phyloP scores from a whole-genome alignment of 371 early-diverging fungal genomes.

The Mortierella sp. region DNA sequence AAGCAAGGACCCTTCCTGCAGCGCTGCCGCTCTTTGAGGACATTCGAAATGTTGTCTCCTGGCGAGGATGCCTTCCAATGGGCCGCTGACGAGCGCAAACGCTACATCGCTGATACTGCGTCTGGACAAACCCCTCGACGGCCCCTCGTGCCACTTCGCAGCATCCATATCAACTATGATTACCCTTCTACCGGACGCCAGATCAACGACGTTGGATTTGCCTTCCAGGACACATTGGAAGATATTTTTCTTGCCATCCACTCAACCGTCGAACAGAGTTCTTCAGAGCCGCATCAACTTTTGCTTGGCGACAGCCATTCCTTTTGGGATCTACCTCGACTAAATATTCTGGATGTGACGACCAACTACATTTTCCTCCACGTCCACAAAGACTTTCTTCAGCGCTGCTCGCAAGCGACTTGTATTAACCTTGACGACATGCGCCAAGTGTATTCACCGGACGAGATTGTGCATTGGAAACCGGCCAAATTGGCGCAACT shows the following conservation, averaged over 20 bases:
- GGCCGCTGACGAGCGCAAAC: not conserved
- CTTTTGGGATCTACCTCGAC: not conserved
- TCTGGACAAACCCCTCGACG: not conserved
- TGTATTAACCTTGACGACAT: not conserved
- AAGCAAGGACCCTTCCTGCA: not conserved
- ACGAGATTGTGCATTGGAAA: not conserved
- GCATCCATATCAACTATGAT: not conserved
- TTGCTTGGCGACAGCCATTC: not conserved
- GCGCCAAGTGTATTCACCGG: not conserved
- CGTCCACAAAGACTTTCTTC: not conserved
- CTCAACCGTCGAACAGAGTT: not conserved
- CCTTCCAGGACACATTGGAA: not conserved
- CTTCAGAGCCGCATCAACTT: not conserved
- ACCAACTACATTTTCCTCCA: not conserved
- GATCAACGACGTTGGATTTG: not conserved
- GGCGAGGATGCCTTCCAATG: not conserved
- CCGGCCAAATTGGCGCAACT: not conserved
- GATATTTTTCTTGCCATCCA: not conserved
- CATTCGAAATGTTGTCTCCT: not conserved
- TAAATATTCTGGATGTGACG: not conserved
- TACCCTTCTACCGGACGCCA: not conserved
- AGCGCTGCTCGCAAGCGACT: not conserved
- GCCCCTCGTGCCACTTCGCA: not conserved
- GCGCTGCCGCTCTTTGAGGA: not conserved
- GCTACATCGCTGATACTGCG: not conserved